Percentiles rank a stretch among this genome's conserved stretches.
phyloP scores from a whole-genome alignment of 768 basidiomycete genomes.

The Flagelloscypha sp. region DNA sequence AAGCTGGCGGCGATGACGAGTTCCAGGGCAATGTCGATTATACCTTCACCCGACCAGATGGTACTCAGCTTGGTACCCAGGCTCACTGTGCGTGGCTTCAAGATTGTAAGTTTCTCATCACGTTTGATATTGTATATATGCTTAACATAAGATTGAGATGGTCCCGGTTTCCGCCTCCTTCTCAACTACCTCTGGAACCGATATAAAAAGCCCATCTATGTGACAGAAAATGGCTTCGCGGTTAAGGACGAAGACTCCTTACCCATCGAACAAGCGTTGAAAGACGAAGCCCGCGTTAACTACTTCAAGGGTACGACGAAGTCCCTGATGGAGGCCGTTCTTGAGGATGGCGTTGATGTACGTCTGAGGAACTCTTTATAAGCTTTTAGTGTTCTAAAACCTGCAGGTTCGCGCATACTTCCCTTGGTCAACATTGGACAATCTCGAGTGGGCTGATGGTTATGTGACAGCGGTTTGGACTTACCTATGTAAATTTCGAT shows the following conservation, averaged over 20 bases:
- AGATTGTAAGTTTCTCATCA: slow-evolving; percentile 37
- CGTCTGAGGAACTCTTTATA: no score
- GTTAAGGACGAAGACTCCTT: slow-evolving; percentile 54
- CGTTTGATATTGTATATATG: slow-evolving; percentile 31
- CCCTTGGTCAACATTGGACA: slow-evolving; percentile 51
- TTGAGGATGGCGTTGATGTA: slow-evolving; percentile 56
- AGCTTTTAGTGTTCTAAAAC: no score
- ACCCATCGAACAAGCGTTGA: slow-evolving; percentile 43
- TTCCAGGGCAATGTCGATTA: slow-evolving; percentile 55
- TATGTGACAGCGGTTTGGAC: slow-evolving; percentile 60
- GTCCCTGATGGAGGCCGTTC: slow-evolving; percentile 47
- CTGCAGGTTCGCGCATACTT: slow-evolving; percentile 58
- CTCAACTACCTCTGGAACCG: slow-evolving; percentile 65
- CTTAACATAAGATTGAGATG: slow-evolving; percentile 26
- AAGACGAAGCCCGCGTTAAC: slow-evolving; percentile 56
- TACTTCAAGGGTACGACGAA: slow-evolving; percentile 56
- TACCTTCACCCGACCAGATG: slow-evolving; percentile 56
- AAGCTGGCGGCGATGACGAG: slow-evolving; percentile 54
- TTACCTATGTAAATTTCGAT: slow-evolving; percentile 64
- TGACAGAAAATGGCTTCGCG: slow-evolving; percentile 71
- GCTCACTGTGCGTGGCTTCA: slow-evolving; percentile 62
- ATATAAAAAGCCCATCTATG: slow-evolving; percentile 49
- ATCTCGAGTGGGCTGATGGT: slow-evolving; percentile 74
- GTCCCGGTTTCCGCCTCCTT: slow-evolving; percentile 19
- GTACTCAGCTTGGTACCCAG: slow-evolving; percentile 55